phyloP scores from a whole-genome alignment of 805 yeast species.

The Ascoidea tarda region DNA sequence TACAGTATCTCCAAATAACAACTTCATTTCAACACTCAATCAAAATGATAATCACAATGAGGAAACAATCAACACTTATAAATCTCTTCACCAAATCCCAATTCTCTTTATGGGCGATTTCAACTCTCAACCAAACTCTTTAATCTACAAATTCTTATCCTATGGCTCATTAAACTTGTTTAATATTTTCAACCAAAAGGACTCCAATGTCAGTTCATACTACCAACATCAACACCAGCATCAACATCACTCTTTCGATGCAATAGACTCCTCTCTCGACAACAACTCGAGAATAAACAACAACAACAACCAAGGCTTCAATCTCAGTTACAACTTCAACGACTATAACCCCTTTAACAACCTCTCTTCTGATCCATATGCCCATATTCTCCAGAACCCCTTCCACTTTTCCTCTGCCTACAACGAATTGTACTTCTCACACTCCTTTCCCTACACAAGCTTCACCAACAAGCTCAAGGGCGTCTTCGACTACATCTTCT shows the following conservation, averaged over 20 bases:
- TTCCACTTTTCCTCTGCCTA: constrained; percentile 17
- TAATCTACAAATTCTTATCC: constrained; percentile 20
- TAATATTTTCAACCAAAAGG: constrained; percentile 4
- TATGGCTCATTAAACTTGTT: background rate
- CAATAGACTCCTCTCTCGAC: constrained; percentile 1
- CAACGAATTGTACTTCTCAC: constrained; percentile 11
- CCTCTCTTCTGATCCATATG: background rate
- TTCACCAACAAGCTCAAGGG: constrained; percentile 22
- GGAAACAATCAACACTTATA: background rate
- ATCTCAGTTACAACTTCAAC: constrained; percentile 11
- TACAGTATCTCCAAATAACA: background rate
- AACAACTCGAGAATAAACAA: constrained; percentile 1
- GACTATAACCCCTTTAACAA: background rate
- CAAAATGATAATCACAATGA: no score
- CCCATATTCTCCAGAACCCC: background rate
- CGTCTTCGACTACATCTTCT: constrained; percentile 30
- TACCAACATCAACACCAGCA: constrained; percentile 4
- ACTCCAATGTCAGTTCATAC: constrained; percentile 1
- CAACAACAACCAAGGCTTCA: constrained; percentile 11
- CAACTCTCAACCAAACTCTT: constrained; percentile 24
- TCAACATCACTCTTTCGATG: no score
- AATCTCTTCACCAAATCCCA: background rate
- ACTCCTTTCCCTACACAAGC: constrained; percentile 16
- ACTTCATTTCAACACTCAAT: background rate
- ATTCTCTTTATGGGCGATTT: constrained; percentile 27